phyloP scores from a whole-genome alignment of 371 early-diverging fungal species.

The Apophysomyces sp. region DNA sequence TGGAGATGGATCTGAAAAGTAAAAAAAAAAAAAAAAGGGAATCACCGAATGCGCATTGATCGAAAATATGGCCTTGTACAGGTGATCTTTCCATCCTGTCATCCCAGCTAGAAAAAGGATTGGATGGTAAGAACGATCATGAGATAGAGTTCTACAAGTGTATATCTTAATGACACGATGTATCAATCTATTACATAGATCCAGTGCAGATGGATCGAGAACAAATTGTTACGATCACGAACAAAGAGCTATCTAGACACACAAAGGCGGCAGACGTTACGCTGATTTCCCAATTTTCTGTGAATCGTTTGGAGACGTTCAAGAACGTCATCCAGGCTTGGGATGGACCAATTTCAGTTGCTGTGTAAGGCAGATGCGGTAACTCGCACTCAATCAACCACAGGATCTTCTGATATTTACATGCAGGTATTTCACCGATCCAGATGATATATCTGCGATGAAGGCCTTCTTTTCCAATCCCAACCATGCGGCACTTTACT shows the following conservation, averaged over 20 bases:
- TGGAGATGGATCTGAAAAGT: constrained; percentile 32
- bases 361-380: constrained; percentile 44
- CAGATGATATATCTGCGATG: constrained; percentile 42
- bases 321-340: constrained; percentile 47
- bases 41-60: background rate
- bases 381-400: background rate
- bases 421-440: constrained; percentile 53
- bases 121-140: constrained; percentile 18
- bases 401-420: background rate
- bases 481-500: constrained; percentile 23
- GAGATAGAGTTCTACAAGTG: background rate
- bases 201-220: constrained; percentile 8
- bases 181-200: constrained; percentile 5
- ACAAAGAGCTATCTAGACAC: background rate
- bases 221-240: constrained; percentile 1
- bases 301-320: constrained; percentile 57
- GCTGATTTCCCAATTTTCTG: constrained; percentile 60
- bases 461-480: constrained; percentile 41
- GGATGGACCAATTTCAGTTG: constrained; percentile 57
- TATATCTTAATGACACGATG: background rate
- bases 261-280: constrained; percentile 31
- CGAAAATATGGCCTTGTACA: background rate
- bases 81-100: constrained; percentile 32
- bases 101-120: constrained; percentile 23
- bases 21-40: background rate